phyloP scores from a whole-genome alignment of 495 filamentous ascomycete species.

The Darksidea phi region DNA sequence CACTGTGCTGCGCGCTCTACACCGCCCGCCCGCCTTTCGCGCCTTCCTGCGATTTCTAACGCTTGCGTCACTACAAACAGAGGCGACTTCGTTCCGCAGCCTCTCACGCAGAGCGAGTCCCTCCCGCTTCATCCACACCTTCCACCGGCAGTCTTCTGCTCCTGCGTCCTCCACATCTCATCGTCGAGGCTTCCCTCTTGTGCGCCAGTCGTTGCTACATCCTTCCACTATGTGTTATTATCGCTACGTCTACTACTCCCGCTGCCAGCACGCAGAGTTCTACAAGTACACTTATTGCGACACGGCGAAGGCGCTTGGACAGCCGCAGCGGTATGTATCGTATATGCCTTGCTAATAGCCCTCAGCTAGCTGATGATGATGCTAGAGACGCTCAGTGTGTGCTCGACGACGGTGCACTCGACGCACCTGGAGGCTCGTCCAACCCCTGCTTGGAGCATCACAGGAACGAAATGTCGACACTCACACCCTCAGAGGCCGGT shows the following conservation, averaged over 20 bases:
- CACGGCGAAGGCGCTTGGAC: constrained; percentile 16
- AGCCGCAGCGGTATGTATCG: constrained; percentile 11
- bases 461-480: background rate
- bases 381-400: background rate
- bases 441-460: no score
- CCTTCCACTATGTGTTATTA: constrained; percentile 33
- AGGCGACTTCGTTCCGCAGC: no score
- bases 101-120: no score
- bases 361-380: background rate
- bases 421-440: no score
- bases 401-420: background rate
- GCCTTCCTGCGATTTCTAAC: no score
- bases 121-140: no score
- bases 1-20: no score
- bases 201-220: background rate
- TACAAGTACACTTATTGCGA: constrained; percentile 25
- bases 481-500: background rate
- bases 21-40: no score
- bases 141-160: no score
- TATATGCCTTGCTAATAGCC: no score
- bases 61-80: no score
- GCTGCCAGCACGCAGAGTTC: constrained; percentile 33
- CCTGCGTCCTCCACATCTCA: no score
- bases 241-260: constrained; percentile 27
- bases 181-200: background rate